phyloP scores from a whole-genome alignment of 1,284 basidiomycete genomes.

The Sporisorium reilianum region DNA sequence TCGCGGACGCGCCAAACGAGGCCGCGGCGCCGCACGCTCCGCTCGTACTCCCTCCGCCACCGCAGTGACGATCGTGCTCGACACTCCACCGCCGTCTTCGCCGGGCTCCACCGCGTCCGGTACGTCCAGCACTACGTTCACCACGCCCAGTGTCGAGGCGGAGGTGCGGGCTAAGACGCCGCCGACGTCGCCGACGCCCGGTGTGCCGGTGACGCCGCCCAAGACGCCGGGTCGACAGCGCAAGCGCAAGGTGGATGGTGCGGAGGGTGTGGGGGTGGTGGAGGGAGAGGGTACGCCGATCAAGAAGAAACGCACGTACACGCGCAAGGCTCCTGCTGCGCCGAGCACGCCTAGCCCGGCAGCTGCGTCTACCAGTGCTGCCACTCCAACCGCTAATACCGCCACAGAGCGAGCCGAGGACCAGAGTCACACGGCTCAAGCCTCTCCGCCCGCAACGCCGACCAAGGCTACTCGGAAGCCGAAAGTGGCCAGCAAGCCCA shows the following conservation, averaged over 20 bases:
- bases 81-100: background rate
- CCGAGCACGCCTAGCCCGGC: background rate
- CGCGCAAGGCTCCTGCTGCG: background rate
- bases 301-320: slow-evolving; percentile 27
- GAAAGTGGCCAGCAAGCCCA: background rate
- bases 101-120: background rate
- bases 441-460: background rate
- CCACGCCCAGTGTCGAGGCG: background rate
- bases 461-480: background rate
- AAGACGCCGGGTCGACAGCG: background rate
- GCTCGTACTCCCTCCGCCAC: slow-evolving; percentile 1
- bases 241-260: slow-evolving; percentile 10
- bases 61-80: background rate
- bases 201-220: background rate
- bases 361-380: background rate
- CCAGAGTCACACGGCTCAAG: background rate
- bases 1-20: background rate
- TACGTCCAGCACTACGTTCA: background rate
- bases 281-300: background rate
- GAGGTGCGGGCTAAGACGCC: slow-evolving; percentile 1
- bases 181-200: slow-evolving; percentile 7
- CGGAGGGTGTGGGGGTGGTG: background rate
- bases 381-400: background rate
- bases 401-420: too few relatives aligned
- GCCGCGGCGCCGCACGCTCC: slow-evolving; percentile 1